Percentiles rank a stretch among this genome's conserved stretches.
These are phyloP conservation scores for Zelopaecilomyces penicillatus DNA, from an alignment of 2,329 filamentous ascomycete species.

Conservation along the genomic window DNA sequence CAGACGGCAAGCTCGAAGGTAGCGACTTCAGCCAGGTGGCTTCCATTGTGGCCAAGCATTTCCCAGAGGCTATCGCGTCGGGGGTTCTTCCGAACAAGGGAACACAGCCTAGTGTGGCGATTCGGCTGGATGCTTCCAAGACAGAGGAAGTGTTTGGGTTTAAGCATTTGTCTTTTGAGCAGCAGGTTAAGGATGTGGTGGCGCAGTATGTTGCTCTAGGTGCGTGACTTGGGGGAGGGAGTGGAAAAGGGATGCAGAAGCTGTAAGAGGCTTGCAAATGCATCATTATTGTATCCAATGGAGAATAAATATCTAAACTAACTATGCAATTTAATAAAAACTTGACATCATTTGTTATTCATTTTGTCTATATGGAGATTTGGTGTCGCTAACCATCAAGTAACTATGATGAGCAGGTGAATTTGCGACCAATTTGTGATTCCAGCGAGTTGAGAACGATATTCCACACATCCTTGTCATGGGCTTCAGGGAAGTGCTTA, in stretches of 20 bases:
- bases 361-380: too few species aligned
- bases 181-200: slow-evolving; percentile 24
- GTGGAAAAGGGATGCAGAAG: too few species aligned
- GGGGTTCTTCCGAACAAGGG: too few species aligned
- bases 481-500: slow-evolving; percentile 9
- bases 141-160: slow-evolving; percentile 25
- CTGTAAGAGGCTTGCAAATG: too few species aligned
- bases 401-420: not conserved
- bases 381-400: too few species aligned
- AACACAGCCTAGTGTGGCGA: too few species aligned
- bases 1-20: not conserved
- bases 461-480: slow-evolving; percentile 11
- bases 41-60: slow-evolving; percentile 7
- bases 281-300: too few species aligned
- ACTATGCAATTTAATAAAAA: too few species aligned
- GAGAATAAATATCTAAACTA: too few species aligned
- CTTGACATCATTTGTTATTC: too few species aligned
- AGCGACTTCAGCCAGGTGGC: not conserved
- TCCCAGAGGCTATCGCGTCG: slow-evolving; percentile 1
- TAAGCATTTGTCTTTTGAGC: slow-evolving; percentile 23
- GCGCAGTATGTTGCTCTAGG: slow-evolving; percentile 21
- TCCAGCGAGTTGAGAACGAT: slow-evolving; percentile 12
- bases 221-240: too few species aligned
- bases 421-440: slow-evolving; percentile 6
- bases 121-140: slow-evolving; percentile 17